Base-by-base conservation (phyloP, 179 eudicot genomes). In the Carnegiea gigantea region DNA sequence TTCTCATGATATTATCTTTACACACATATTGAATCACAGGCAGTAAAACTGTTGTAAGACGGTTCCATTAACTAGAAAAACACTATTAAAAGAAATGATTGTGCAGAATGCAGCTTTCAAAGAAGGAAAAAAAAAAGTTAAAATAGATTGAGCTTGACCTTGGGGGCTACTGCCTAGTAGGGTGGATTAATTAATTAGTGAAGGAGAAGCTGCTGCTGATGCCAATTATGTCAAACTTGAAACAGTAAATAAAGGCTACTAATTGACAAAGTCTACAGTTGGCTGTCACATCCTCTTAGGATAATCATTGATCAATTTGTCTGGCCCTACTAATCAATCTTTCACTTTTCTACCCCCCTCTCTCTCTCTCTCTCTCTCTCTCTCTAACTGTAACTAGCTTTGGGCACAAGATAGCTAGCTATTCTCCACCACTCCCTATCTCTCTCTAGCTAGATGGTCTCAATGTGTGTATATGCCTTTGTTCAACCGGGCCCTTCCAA, bases 271-370 rank as follows among this genome's bases (percentile, higher is more conserved):
- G 7, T 62, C 68, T 1, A 62, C 68, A 62, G 28, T 62, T 26
- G 36, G 38, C 17, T 67, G 71, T 67, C 71, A 26, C 40, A 67
- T 10, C 26, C 72, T 67, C 72, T 67, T 23, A 11, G 72, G 72
- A 26, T 67, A 67, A 67, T 67, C 72, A 67, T 67, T 67, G 4
- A 67, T 67, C 68, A 67, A 67, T 67, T 26, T 67, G 18, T 67
- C 23, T 67, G 70, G 70, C 70, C 70, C 70, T 36, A 20, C 24
- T 21, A 60, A 51, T 51, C 44, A 51, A 51, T 51, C 57, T 51
- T 51, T 51, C 1, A 12, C 57, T 51, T 17, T 51, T 51, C 18
- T 51, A 9, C 53, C 53, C 53, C 53, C 4, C 53, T 4, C 53
- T 51, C 57, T 17, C 18, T 40, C 43, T 40, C 43, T 40, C 43